Evolutionary conservation across 108 stramenopile genomes (phyloP), one percentile per base, ranked within the genome.

Genomic region (Nitzschia sp.): DNA sequence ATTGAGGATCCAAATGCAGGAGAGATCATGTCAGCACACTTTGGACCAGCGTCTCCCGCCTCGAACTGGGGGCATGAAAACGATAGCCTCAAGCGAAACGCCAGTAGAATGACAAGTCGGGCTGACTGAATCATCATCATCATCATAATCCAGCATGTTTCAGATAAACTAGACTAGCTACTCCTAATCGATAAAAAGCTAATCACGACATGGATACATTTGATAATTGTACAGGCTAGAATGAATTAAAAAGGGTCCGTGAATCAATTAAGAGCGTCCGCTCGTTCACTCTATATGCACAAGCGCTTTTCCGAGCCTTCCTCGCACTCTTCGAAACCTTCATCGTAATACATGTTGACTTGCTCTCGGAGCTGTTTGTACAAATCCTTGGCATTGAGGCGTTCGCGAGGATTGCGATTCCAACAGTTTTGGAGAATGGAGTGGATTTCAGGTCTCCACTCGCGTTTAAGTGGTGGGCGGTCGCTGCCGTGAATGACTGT

Each of bases 201-300:
- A 13, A 41, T 13, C 6, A 41, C 38, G 13, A 41, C 6, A 13
- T 41, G 6, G 6, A 41, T 41, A 11, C 38, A 41, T 41, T 41
- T 41, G 11, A 6, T 41, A n/a, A n/a, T n/a, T n/a, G n/a, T n/a
- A n/a, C n/a, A n/a, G n/a, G n/a, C 38, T 6, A 41, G 13, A 41
- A 13, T 13, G 13, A 41, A 11, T 6, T 41, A 13, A 6, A 41
- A 41, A 41, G 13, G 38, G 13, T 41, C 38, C 6, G 13, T 41
- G 38, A 41, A 6, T n/a, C n/a, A n/a, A n/a, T n/a, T n/a, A n/a
- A n/a, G n/a, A n/a, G n/a, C n/a, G n/a, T n/a, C n/a, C n/a, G n/a
- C n/a, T n/a, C n/a, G n/a, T n/a, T n/a, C n/a, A n/a, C n/a, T 27
- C 53, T 50, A 76, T 69, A 76, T 76, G 36, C 75, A 76, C 45